phyloP scores from a whole-genome alignment of 305 asterid genomes.

The Fraxinus paxiana region DNA sequence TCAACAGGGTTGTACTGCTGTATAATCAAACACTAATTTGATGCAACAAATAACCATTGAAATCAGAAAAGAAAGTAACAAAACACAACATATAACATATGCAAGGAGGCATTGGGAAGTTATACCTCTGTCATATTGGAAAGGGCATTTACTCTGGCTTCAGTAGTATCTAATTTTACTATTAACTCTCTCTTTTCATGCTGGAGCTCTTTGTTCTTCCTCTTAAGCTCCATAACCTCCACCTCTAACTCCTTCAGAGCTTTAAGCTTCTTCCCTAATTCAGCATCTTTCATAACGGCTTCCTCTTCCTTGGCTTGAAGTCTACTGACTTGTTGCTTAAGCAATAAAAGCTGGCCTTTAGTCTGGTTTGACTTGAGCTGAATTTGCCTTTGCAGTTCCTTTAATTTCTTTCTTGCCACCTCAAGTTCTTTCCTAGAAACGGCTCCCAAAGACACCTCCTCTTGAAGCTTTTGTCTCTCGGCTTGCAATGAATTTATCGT shows the following conservation, averaged over 20 bases:
- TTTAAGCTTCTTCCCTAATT: conserved; percentile 76
- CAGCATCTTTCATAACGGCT: conserved; percentile 51
- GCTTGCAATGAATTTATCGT: conserved; percentile 76
- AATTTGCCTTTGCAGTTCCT: conserved; percentile 80
- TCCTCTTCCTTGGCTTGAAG: conserved; percentile 84
- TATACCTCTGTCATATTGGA: conserved; percentile 86
- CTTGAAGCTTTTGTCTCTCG: conserved; percentile 87
- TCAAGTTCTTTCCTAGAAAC: conserved; percentile 66
- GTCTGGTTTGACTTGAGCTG: conserved; percentile 91
- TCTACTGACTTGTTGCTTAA: conserved; percentile 82
- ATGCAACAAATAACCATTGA: not conserved
- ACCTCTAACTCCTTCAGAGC: conserved; percentile 71
- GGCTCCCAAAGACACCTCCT: conserved; percentile 65
- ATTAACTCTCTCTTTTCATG: conserved; percentile 78
- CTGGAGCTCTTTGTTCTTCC: conserved; percentile 90
- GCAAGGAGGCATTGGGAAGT: not conserved
- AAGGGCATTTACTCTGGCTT: conserved; percentile 56
- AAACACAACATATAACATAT: not conserved
- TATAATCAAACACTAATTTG: not conserved
- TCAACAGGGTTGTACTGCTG: not conserved
- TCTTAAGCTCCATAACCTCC: conserved; percentile 83
- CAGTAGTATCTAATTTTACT: conserved; percentile 75
- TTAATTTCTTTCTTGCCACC: conserved; percentile 66
- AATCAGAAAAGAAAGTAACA: not conserved
- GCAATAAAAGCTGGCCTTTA: conserved; percentile 74